Evolutionary conservation across 495 filamentous ascomycete genomes (phyloP).

Genomic region (Annulohypoxylon stygium): DNA sequence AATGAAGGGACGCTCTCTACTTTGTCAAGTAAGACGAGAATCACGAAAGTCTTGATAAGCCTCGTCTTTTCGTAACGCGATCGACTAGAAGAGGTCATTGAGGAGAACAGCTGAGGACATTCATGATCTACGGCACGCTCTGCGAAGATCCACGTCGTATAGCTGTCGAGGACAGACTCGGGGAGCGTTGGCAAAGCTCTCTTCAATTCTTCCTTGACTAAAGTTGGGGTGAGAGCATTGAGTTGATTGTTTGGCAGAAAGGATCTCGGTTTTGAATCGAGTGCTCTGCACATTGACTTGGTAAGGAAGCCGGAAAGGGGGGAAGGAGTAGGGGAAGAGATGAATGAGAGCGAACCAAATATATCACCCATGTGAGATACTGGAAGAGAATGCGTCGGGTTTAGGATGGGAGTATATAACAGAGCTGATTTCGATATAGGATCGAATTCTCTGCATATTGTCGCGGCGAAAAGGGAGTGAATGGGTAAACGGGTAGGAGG

Average conservation of each 20-base stretch:
- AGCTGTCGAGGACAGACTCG: conserved; percentile 12
- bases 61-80: background rate
- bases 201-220: conserved; percentile 30
- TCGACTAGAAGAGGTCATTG: no score
- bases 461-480: background rate
- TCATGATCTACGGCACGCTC: background rate
- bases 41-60: conserved; percentile 22
- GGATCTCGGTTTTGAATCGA: conserved; percentile 15
- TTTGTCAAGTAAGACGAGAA: conserved; percentile 28
- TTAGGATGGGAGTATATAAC: background rate
- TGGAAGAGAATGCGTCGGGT: background rate
- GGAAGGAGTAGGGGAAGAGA: background rate
- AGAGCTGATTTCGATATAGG: background rate
- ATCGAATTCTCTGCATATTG: background rate
- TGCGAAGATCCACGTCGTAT: conserved; percentile 20
- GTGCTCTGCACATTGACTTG: conserved; percentile 21
- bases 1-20: conserved; percentile 23
- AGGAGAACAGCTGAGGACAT: background rate
- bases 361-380: background rate
- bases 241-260: conserved; percentile 30
- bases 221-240: conserved; percentile 20
- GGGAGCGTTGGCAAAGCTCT: conserved; percentile 26
- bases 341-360: background rate
- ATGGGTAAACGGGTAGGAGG: conserved; percentile 1
- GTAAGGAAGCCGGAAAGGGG: conserved; percentile 16